Conservation (phyloP, 2,329 filamentous ascomycete species). For the Fusarium sp. region DNA sequence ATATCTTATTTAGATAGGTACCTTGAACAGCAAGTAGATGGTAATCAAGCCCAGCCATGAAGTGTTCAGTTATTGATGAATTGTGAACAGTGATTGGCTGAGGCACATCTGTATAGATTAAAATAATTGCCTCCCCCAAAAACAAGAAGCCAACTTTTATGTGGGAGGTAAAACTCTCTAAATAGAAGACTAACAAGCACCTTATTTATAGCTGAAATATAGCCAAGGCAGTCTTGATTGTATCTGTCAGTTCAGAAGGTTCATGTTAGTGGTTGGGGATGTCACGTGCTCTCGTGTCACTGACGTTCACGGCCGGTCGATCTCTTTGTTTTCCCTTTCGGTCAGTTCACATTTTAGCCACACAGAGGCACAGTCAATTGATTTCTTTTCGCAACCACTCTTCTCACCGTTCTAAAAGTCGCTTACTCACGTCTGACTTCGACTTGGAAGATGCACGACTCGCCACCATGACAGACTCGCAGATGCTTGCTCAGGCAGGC, state of each 20-base stretch:
- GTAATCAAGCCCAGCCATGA: not conserved
- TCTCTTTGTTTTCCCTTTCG: slow-evolving; percentile 12
- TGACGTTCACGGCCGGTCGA: slow-evolving; percentile 3
- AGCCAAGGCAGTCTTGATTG: not conserved
- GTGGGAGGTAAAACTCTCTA: too few relatives aligned
- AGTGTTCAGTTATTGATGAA: not conserved
- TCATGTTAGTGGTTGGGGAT: not conserved
- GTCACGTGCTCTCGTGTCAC: slow-evolving; percentile 30
- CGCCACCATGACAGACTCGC: slow-evolving; percentile 44
- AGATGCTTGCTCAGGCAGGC: slow-evolving; percentile 47
- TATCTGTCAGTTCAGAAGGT: not conserved
- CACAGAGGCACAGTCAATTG: not conserved
- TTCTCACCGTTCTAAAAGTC: not conserved
- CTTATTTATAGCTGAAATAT: not conserved
- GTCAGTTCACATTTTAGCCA: slow-evolving; percentile 33
- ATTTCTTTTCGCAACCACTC: slow-evolving; percentile 2
- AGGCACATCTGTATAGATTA: not conserved
- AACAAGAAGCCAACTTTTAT: not conserved
- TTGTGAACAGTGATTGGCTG: not conserved
- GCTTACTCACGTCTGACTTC: not conserved
- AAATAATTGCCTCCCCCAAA: not conserved
- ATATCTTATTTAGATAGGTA: not conserved
- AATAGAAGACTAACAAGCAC: not conserved
- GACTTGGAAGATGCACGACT: slow-evolving; percentile 28
- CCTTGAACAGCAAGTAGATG: not conserved